Base-by-base conservation (phyloP, 352 stramenopile genomes). In the Globisporangium yorkense region DNA sequence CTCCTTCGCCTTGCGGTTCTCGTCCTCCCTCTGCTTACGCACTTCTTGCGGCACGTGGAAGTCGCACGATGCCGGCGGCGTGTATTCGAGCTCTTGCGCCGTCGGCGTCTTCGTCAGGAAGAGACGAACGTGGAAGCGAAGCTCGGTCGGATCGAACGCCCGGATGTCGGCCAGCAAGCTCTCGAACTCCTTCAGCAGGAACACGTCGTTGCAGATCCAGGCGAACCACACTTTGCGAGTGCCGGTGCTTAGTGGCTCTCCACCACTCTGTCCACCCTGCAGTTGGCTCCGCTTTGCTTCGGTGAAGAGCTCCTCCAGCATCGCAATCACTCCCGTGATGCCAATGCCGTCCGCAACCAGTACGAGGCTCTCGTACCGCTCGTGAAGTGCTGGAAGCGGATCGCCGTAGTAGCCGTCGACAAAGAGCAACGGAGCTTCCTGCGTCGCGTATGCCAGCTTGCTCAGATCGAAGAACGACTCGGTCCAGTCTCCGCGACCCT, bases 151-250 rank as follows among this genome's bases (percentile, higher is more conserved):
- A 46, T 74, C 67, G 1, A 71, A 52, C 1, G 45, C 52, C 2
- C 53, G 63, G 55, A 74, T 74, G 9, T 39, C 44, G 6, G 58
- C 49, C 20, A 74, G 59, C 8, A 74, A 37, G 0, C 62, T 56
- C n/a, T 74, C 67, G 37, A 74, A 74, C 44, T 74, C 67, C 39
- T 60, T 69, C 46, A 72, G 69, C 24, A 74, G 37, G 29, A 61
- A 67, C 3, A 66, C 39, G 35, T 74, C 67, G 18, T 49, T 41
- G 48, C 60, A 62, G 0, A 63, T 59, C 67, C 67, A 74, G 3
- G 71, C 29, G 16, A 74, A 37, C 67, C 67, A 74, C 13, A 74
- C 51, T 29, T 67, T 54, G 2, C 33, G 52, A 10, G 9, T 24
- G 12, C 5, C 24, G 9, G 35, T 21, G 6, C n/a, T 12, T 3